A percentile compares a stretch with the other conserved stretches of the same genome.
Evolutionary conservation across 106 monocot genomes (phyloP).

Genomic region (Dioscorea dumetorum): DNA sequence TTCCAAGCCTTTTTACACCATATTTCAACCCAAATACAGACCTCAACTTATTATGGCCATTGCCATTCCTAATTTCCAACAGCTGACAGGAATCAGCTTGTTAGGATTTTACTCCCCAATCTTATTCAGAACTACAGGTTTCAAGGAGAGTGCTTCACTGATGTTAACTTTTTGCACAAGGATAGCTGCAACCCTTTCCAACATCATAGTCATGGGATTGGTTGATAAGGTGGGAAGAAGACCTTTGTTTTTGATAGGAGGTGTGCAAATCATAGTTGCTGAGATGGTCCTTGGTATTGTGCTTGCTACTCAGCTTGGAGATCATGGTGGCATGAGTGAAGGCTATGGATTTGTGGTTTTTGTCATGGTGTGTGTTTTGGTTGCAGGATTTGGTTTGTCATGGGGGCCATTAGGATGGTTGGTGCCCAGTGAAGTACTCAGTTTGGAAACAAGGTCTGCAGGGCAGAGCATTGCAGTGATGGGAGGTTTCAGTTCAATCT

Average conservation of each 20-base stretch:
- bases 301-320: too few species aligned
- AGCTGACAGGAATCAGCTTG: slow-evolving; percentile 19
- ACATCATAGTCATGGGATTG: background rate
- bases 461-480: slow-evolving; percentile 7
- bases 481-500: background rate
- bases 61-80: slow-evolving; percentile 16
- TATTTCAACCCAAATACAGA: slow-evolving; percentile 5
- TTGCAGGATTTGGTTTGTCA: background rate
- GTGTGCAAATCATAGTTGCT: slow-evolving; percentile 3
- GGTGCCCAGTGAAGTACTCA: slow-evolving; percentile 5
- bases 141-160: slow-evolving; percentile 12
- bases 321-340: background rate
- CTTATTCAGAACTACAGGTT: slow-evolving; percentile 18
- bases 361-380: background rate
- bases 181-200: background rate
- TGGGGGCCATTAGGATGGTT: slow-evolving; percentile 14
- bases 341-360: slow-evolving; percentile 4
- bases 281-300: background rate
- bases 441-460: slow-evolving; percentile 7
- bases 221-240: background rate
- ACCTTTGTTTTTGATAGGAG: slow-evolving; percentile 2
- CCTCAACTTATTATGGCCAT: slow-evolving; percentile 23
- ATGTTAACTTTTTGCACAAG: slow-evolving; percentile 3
- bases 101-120: slow-evolving; percentile 26
- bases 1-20: background rate